These are phyloP conservation scores for Talaromyces stipitatus DNA, from an alignment of 495 filamentous ascomycete genomes.

Conservation along the genomic window DNA sequence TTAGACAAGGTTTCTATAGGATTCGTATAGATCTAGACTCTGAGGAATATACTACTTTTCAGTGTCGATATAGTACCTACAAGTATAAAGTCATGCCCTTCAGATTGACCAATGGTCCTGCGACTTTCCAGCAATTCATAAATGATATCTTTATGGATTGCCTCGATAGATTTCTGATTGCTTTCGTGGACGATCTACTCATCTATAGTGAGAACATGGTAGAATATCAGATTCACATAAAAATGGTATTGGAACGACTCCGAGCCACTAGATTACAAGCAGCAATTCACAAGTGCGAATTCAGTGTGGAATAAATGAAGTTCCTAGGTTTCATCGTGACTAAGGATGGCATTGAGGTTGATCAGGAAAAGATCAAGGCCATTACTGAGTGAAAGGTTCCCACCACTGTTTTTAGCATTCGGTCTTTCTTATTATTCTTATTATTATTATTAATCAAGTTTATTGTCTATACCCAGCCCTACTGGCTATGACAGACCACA, in stretches of 20 bases:
- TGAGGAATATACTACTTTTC: slow-evolving; percentile 22
- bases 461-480: too few relatives aligned
- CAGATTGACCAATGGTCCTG: slow-evolving; percentile 16
- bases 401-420: slow-evolving; percentile 10
- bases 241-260: slow-evolving; percentile 11
- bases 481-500: too few relatives aligned
- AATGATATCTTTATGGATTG: slow-evolving; percentile 17
- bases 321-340: slow-evolving; percentile 19
- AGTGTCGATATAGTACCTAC: slow-evolving; percentile 17
- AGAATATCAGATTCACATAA: slow-evolving; percentile 14
- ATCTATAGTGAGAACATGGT: slow-evolving; percentile 22
- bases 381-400: slow-evolving; percentile 14
- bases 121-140: slow-evolving; percentile 21
- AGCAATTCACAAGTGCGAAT: slow-evolving; percentile 21
- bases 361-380: slow-evolving; percentile 13
- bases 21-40: slow-evolving; percentile 18
- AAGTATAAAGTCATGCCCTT: slow-evolving; percentile 28
- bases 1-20: slow-evolving; percentile 29
- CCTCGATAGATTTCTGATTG: slow-evolving; percentile 17
- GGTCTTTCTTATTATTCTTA: too few relatives aligned
- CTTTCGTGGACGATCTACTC: slow-evolving; percentile 28
- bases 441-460: too few relatives aligned
- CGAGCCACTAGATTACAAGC: slow-evolving; percentile 7
- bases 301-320: slow-evolving; percentile 11
- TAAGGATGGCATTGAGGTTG: slow-evolving; percentile 12